phyloP scores from a whole-genome alignment of 441 rosid genomes.

The Pelargonium fulgidum region DNA sequence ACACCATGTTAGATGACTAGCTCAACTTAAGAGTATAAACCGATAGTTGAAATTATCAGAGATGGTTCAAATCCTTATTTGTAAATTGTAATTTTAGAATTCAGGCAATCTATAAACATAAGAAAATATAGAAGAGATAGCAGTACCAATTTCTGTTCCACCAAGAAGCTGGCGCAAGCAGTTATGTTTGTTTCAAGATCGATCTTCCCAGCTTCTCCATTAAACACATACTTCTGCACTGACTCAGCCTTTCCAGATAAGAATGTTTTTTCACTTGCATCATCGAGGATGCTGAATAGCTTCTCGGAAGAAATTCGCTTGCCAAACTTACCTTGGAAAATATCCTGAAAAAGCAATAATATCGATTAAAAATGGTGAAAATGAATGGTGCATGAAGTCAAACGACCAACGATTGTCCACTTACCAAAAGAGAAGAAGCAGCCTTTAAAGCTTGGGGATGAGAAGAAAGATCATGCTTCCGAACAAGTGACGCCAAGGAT shows the following conservation, averaged over 20 bases:
- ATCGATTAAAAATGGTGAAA: slow-evolving; percentile 13
- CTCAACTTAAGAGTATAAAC: no score
- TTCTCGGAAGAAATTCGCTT: slow-evolving; percentile 42
- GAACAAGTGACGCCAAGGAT: slow-evolving; percentile 48
- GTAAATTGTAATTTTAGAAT: no score
- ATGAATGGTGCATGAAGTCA: no score
- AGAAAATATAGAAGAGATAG: neutral
- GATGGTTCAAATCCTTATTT: no score
- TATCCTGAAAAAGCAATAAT: slow-evolving; percentile 52
- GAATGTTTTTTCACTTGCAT: slow-evolving; percentile 92
- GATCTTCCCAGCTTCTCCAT: slow-evolving; percentile 75
- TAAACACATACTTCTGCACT: slow-evolving; percentile 83
- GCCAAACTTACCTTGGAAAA: slow-evolving; percentile 39
- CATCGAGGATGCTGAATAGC: slow-evolving; percentile 76
- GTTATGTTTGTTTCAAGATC: slow-evolving; percentile 79
- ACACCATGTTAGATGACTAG: no score
- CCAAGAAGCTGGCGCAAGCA: slow-evolving; percentile 75
- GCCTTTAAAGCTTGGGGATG: slow-evolving; percentile 73
- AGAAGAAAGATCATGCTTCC: slow-evolving; percentile 58
- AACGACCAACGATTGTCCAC: slow-evolving; percentile 12
- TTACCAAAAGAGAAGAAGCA: slow-evolving; percentile 79
- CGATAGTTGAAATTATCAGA: no score
- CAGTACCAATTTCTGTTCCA: slow-evolving; percentile 82
- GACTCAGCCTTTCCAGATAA: slow-evolving; percentile 56
- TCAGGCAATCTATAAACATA: no score